Evolutionary conservation across 495 filamentous ascomycete species (phyloP).

Genomic region (Aspergillus kassunensis): DNA sequence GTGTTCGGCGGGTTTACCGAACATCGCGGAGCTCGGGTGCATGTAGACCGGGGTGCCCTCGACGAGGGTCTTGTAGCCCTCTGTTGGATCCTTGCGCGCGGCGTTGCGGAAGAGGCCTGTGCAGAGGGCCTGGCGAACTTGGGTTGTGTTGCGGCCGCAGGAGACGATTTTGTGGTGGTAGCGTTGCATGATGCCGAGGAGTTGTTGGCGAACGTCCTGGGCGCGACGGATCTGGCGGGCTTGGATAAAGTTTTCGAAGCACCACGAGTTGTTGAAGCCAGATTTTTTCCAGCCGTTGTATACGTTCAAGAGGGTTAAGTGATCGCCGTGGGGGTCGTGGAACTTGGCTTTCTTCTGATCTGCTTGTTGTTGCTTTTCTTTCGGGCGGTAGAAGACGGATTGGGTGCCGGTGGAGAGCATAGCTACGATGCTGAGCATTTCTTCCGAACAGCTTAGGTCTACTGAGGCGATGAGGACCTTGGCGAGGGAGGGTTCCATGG

Average conservation of each 20-base stretch:
- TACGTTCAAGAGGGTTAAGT: constrained; percentile 91
- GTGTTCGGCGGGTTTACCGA: constrained; percentile 93
- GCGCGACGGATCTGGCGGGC: constrained; percentile 80
- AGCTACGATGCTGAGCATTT: constrained; percentile 89
- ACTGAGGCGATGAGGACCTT: constrained; percentile 88
- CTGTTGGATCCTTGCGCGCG: constrained; percentile 90
- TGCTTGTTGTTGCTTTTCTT: constrained; percentile 92
- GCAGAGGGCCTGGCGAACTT: constrained; percentile 89
- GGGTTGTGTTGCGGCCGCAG: constrained; percentile 81
- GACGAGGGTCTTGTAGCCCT: constrained; percentile 94
- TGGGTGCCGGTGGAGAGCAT: constrained; percentile 82
- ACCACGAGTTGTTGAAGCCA: constrained; percentile 83
- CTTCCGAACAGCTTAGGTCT: constrained; percentile 84
- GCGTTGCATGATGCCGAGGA: constrained; percentile 87
- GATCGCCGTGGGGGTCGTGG: constrained; percentile 91
- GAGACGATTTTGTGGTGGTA: constrained; percentile 76
- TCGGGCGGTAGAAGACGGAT: constrained; percentile 88
- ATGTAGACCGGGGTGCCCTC: constrained; percentile 94
- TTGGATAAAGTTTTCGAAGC: constrained; percentile 97
- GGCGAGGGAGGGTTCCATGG: constrained; percentile 83
- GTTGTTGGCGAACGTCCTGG: constrained; percentile 87
- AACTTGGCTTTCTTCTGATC: constrained; percentile 98
- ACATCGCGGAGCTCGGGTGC: constrained; percentile 85
- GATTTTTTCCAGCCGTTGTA: constrained; percentile 91
- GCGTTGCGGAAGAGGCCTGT: constrained; percentile 94